Evolutionary conservation across 148 eudicot genomes (phyloP), one percentile per base, ranked within the genome.

Genomic region (Spergularia marina): DNA sequence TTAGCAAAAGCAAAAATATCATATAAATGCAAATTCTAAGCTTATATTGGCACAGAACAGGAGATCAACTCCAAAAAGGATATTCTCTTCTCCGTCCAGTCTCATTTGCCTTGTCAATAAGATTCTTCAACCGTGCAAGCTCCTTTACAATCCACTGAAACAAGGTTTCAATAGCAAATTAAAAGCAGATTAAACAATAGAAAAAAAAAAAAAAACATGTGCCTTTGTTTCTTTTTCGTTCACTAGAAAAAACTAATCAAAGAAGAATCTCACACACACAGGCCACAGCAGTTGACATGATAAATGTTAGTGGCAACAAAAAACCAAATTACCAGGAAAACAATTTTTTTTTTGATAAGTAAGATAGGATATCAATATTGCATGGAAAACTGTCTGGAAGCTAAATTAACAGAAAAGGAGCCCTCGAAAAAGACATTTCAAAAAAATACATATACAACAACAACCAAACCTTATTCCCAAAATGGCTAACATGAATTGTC

Each of bases 21-120:
- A 51, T 15, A 47, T 64, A 52, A 9, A 53, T 5, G 40, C 10
- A 70, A 5, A 61, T 71, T 25, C 23, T 53, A 40, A 36, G 52
- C 13, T 39, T 53, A 70, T 47, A 73, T 11, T 44, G 36, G 52
- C 34, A 62, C 25, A 52, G 64, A 20, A 81, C 44, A 60, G 14
- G 68, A 12, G 47, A 59, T 39, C 55, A n/a, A 52, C 21, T 67
- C 60, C 51, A 72, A 11, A 76, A 77, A 81, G 83, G 83, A 81
- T 81, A 81, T 44, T 81, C 69, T 76, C 77, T 73, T 81, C 77
- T 81, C 52, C 68, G n/a, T 47, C 83, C 83, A 52, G 70, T 81
- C 77, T 81, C 83, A 72, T 77, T 81, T 60, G 83, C 80, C 53
- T n/a, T 76, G 74, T 81, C 83, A 23, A 81, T 81, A 34, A 36